These are phyloP conservation scores for Talaromyces nanjingensis DNA, from an alignment of 495 filamentous ascomycete genomes.

Conservation along the genomic window DNA sequence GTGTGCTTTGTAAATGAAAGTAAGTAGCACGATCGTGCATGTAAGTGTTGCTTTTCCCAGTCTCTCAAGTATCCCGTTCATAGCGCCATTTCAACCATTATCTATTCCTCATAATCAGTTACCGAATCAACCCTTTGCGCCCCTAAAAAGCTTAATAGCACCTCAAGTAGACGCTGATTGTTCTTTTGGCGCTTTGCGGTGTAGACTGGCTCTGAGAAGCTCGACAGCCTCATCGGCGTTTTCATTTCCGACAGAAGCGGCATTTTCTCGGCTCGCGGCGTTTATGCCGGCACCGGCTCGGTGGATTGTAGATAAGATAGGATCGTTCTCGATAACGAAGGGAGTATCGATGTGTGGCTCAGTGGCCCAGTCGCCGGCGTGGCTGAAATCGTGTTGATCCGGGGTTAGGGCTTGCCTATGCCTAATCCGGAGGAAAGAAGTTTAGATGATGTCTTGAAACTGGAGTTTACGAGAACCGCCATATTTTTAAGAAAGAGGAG, in stretches of 20 bases:
- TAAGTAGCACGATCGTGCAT: too few species aligned
- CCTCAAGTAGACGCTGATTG: too few species aligned
- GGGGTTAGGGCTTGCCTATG: not conserved
- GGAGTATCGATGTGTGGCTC: not conserved
- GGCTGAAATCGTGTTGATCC: not conserved
- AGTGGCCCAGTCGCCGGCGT: not conserved
- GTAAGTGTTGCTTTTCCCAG: too few species aligned
- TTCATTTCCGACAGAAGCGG: not conserved
- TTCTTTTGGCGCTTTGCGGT: not conserved
- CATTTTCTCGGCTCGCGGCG: not conserved
- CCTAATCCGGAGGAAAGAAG: not conserved
- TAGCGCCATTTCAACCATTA: too few species aligned
- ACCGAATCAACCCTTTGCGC: too few species aligned
- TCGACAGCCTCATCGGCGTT: not conserved
- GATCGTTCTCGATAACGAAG: not conserved
- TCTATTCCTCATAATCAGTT: too few species aligned
- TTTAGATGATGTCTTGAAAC: not conserved
- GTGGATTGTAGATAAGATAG: not conserved
- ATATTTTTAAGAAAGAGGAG: not conserved
- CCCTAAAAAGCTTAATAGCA: too few species aligned
- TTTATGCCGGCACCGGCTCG: not conserved
- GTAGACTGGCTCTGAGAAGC: not conserved
- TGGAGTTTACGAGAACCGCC: not conserved
- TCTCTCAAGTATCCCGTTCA: too few species aligned
- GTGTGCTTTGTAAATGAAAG: too few species aligned